Percentiles rank a stretch among this genome's conserved stretches.
These are phyloP conservation scores for Akebia trifoliata DNA, from an alignment of 164 flowering plant genomes.

Conservation along the genomic window DNA sequence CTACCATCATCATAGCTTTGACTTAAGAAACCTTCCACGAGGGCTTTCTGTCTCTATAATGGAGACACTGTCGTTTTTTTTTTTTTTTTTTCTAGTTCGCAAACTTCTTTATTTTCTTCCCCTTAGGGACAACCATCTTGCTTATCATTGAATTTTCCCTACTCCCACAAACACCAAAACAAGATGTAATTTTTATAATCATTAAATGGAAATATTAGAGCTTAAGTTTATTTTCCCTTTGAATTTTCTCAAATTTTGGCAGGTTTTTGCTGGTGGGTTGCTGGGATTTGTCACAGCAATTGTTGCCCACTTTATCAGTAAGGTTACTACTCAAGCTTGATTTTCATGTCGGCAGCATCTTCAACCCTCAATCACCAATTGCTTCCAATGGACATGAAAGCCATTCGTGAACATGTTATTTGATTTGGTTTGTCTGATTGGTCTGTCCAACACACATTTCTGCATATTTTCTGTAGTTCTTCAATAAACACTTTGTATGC, in stretches of 20 bases:
- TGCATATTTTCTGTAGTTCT: conserved; percentile 12
- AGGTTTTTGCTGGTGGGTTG: conserved; percentile 46
- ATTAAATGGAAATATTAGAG: neutral
- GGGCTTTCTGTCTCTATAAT: too few relatives aligned
- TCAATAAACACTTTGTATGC: neutral
- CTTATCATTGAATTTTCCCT: too few relatives aligned
- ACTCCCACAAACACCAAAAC: too few relatives aligned
- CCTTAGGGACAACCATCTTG: too few relatives aligned
- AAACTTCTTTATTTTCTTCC: too few relatives aligned
- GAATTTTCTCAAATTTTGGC: neutral
- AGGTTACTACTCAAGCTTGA: conserved; percentile 10
- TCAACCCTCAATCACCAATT: conserved; percentile 2
- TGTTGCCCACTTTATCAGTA: conserved; percentile 20
- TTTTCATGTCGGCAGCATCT: neutral
- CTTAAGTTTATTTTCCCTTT: neutral
- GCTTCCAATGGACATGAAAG: conserved; percentile 5
- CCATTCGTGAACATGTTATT: neutral
- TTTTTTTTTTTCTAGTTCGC: too few relatives aligned
- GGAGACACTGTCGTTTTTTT: too few relatives aligned
- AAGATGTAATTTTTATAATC: neutral
- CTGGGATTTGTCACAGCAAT: conserved; percentile 33
- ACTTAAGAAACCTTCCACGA: too few relatives aligned
- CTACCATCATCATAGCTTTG: too few relatives aligned
- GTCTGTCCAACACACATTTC: neutral
- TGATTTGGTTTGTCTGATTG: neutral